Evolutionary conservation across 331 rosid species (phyloP).

Genomic region (Arachis monticola): DNA sequence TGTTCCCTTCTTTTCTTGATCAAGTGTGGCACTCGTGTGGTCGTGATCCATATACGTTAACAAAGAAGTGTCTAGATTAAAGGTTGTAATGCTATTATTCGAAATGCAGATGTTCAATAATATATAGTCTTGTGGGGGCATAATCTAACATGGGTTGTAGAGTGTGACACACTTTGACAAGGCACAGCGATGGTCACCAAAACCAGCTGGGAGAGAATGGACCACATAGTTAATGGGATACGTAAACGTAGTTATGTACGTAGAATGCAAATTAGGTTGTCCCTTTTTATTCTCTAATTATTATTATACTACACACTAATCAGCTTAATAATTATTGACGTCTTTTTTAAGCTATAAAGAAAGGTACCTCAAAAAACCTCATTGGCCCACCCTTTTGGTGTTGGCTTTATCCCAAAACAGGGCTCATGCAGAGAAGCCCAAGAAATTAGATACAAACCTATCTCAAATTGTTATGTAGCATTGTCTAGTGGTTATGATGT

Average conservation of each 20-base stretch:
- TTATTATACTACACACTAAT: constrained; percentile 24
- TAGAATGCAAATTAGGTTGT: constrained; percentile 13
- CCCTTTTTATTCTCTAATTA: neutral
- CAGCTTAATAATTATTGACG: constrained; percentile 19
- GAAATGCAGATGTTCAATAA: constrained; percentile 32
- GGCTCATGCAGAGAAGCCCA: constrained; percentile 37
- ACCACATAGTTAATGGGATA: too few species aligned
- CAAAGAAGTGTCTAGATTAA: neutral
- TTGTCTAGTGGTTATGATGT: too few species aligned
- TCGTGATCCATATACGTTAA: constrained; percentile 14
- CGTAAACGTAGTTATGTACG: too few species aligned
- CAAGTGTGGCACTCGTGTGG: constrained; percentile 23
- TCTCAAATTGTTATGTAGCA: neutral
- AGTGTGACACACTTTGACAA: constrained; percentile 18
- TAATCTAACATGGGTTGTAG: constrained; percentile 39
- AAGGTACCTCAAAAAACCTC: constrained; percentile 21
- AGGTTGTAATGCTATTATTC: constrained; percentile 4
- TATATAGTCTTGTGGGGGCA: constrained; percentile 29
- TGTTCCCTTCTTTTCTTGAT: constrained; percentile 22
- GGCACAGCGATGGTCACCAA: constrained; percentile 27
- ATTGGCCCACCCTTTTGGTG: constrained; percentile 27
- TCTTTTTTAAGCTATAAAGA: constrained; percentile 25
- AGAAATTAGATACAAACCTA: constrained; percentile 21
- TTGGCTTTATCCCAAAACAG: constrained; percentile 36
- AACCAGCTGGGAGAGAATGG: constrained; percentile 30